Evolutionary conservation across 768 basidiomycete genomes (phyloP).

Genomic region (Suillus tomentosus): DNA sequence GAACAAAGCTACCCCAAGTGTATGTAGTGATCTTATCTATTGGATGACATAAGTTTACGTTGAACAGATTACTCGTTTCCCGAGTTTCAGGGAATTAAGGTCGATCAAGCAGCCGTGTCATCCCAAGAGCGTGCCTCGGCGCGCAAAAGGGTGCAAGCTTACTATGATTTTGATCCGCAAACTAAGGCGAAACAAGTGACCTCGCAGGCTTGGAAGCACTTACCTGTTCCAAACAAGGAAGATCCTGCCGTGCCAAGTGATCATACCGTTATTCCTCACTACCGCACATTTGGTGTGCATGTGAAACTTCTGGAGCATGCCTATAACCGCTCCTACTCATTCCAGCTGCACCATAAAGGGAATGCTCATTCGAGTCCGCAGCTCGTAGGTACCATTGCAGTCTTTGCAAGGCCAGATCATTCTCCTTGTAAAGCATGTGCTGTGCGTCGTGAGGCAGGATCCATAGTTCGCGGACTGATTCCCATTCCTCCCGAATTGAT

Average conservation of each 20-base stretch:
- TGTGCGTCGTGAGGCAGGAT: conserved; percentile 17
- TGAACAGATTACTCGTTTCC: conserved; percentile 30
- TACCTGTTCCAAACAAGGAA: conserved; percentile 17
- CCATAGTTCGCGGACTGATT: conserved; percentile 29
- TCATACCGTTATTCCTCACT: conserved; percentile 22
- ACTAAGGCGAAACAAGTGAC: conserved; percentile 9
- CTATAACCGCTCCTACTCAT: conserved; percentile 25
- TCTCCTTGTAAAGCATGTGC: conserved; percentile 30
- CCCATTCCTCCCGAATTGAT: conserved; percentile 24
- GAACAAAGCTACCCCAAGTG: conserved; percentile 25
- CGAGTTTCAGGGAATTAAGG: conserved; percentile 28
- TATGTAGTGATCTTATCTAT: background rate
- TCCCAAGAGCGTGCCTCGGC: conserved; percentile 21
- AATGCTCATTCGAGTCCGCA: conserved; percentile 10
- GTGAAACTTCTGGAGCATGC: conserved; percentile 29
- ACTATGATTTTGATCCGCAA: conserved; percentile 28
- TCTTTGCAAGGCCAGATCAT: conserved; percentile 26
- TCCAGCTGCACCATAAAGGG: conserved; percentile 23
- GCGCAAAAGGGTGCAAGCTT: conserved; percentile 25
- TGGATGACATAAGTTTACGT: background rate
- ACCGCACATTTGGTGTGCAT: conserved; percentile 29
- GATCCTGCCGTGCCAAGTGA: conserved; percentile 17
- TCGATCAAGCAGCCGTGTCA: conserved; percentile 21
- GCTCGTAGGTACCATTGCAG: conserved; percentile 24
- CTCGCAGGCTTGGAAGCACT: conserved; percentile 17